Evolutionary conservation across 2,329 filamentous ascomycete genomes (phyloP).

Genomic region (Helminthosporium solani): DNA sequence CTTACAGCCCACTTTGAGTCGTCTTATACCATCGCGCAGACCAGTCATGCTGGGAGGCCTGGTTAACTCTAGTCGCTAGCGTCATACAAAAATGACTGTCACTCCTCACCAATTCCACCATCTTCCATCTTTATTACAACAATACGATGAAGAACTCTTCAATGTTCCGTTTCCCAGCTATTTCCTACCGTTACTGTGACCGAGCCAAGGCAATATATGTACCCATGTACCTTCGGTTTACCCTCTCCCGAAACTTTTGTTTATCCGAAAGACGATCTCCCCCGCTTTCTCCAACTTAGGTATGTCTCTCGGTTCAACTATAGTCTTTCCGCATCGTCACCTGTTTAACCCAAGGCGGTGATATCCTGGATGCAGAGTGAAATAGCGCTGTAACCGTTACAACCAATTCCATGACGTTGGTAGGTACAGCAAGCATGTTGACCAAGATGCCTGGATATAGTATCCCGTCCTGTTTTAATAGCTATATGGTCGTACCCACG

Average conservation of each 20-base stretch:
- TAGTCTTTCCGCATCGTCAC: neutral
- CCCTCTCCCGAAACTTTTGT: neutral
- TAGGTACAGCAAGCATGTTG: neutral
- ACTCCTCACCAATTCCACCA: too few relatives aligned
- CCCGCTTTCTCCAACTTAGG: neutral
- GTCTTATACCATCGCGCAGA: too few relatives aligned
- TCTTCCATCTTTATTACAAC: too few relatives aligned
- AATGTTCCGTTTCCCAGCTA: too few relatives aligned
- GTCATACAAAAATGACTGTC: too few relatives aligned
- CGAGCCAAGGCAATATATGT: neutral
- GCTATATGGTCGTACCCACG: neutral
- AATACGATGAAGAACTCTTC: too few relatives aligned
- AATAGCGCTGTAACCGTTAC: neutral
- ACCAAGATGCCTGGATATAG: neutral
- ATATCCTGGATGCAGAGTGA: neutral
- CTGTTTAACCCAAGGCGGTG: neutral
- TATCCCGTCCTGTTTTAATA: neutral
- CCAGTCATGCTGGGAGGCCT: too few relatives aligned
- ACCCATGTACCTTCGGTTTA: neutral
- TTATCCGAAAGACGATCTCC: neutral
- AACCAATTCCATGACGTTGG: neutral
- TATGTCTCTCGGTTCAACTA: neutral
- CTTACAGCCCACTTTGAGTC: too few relatives aligned
- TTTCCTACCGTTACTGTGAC: too few relatives aligned
- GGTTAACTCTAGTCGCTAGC: too few relatives aligned